A percentile compares a stretch with the other conserved stretches of the same genome.
phyloP scores from a whole-genome alignment of 495 filamentous ascomycete genomes.

The Daldinia loculata region DNA sequence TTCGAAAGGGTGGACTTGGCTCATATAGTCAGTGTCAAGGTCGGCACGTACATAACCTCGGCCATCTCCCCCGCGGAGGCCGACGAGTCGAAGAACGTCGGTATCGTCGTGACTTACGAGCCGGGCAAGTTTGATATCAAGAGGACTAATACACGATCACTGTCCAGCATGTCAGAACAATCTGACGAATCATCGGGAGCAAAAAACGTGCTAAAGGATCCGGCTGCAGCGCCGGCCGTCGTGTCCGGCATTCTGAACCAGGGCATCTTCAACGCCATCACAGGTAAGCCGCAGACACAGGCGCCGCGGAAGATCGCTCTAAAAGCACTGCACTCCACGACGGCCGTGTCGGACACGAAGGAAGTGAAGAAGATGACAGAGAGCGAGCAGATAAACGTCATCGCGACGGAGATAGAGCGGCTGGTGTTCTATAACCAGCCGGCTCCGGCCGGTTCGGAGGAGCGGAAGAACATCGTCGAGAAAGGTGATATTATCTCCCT shows the following conservation, averaged over 20 bases:
- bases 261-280: slow-evolving; percentile 39
- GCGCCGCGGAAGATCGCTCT: slow-evolving; percentile 56
- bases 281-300: slow-evolving; percentile 38
- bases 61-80: slow-evolving; percentile 76
- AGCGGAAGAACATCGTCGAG: slow-evolving; percentile 61
- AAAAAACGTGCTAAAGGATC: slow-evolving; percentile 20
- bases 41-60: slow-evolving; percentile 89
- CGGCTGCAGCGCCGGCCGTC: slow-evolving; percentile 22
- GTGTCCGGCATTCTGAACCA: slow-evolving; percentile 32
- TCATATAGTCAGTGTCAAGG: slow-evolving; percentile 72
- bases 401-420: slow-evolving; percentile 69
- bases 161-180: slow-evolving; percentile 65
- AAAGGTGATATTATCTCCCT: slow-evolving; percentile 81
- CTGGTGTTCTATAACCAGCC: slow-evolving; percentile 52
- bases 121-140: slow-evolving; percentile 71
- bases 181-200: slow-evolving; percentile 37
- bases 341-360: slow-evolving; percentile 56
- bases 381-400: slow-evolving; percentile 70
- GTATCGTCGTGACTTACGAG: slow-evolving; percentile 79
- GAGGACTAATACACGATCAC: slow-evolving; percentile 82
- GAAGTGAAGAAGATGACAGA: slow-evolving; percentile 65
- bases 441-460: slow-evolving; percentile 45
- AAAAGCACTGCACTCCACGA: slow-evolving; percentile 69
- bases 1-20: slow-evolving; percentile 87
- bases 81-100: slow-evolving; percentile 82